Evolutionary conservation across 176 grass and related monocot genomes (phyloP).

Genomic region (Phragmites australis): DNA sequence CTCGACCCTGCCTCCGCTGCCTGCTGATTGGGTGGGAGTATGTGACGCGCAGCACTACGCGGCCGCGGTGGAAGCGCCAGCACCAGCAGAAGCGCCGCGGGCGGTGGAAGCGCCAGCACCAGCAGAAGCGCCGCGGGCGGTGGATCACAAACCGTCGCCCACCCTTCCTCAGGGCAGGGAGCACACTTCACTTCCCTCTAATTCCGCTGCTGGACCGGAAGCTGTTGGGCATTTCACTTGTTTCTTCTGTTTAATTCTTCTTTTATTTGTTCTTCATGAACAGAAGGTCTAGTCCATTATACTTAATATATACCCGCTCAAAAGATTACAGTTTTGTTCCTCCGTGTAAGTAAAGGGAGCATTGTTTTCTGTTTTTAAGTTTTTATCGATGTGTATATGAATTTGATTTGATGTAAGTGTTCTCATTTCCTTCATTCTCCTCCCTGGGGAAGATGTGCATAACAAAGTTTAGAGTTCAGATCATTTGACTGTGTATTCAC

Average conservation of each 20-base stretch:
- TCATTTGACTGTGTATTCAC: background rate
- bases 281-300: background rate
- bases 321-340: slow-evolving; percentile 10
- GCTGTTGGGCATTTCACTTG: background rate
- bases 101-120: background rate
- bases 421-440: background rate
- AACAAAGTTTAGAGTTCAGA: slow-evolving; percentile 12
- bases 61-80: background rate
- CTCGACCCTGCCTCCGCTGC: slow-evolving; percentile 50
- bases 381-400: slow-evolving; percentile 22
- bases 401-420: slow-evolving; percentile 26
- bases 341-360: slow-evolving; percentile 11
- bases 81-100: background rate
- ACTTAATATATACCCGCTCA: background rate
- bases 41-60: slow-evolving; percentile 33
- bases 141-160: background rate
- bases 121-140: background rate
- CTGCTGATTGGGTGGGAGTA: slow-evolving; percentile 45
- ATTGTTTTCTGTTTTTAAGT: slow-evolving; percentile 9
- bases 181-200: background rate
- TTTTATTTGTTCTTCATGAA: slow-evolving; percentile 2
- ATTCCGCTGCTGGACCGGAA: background rate
- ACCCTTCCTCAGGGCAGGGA: background rate
- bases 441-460: slow-evolving; percentile 10
- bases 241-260: background rate